Percentiles rank a stretch among this genome's conserved stretches.
phyloP scores from a whole-genome alignment of 2,329 filamentous ascomycete species.

The Ophiostoma pallidulum region DNA sequence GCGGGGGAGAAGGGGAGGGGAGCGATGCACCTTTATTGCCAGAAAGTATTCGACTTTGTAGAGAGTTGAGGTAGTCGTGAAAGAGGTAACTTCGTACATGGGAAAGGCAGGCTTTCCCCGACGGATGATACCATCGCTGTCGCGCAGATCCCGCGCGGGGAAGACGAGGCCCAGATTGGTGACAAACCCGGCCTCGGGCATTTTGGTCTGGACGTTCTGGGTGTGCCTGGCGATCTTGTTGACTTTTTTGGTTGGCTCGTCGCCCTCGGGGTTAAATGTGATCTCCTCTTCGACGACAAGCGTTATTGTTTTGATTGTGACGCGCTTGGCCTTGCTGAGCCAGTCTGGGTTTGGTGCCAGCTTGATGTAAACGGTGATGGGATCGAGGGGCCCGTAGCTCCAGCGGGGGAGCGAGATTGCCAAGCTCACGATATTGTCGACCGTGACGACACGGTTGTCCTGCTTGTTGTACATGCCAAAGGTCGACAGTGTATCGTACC shows the following conservation, averaged over 20 bases:
- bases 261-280: slow-evolving; percentile 96
- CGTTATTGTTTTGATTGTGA: slow-evolving; percentile 90
- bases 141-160: slow-evolving; percentile 78
- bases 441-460: slow-evolving; percentile 74
- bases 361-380: slow-evolving; percentile 93
- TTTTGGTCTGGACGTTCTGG: slow-evolving; percentile 68
- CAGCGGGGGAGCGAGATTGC: slow-evolving; percentile 88
- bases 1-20: too few relatives aligned
- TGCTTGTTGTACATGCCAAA: slow-evolving; percentile 99
- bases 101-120: slow-evolving; percentile 81
- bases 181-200: slow-evolving; percentile 86
- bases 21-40: slow-evolving; percentile 65
- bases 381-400: slow-evolving; percentile 93
- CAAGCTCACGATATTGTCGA: slow-evolving; percentile 84
- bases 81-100: slow-evolving; percentile 77
- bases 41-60: slow-evolving; percentile 99
- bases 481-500: slow-evolving; percentile 94
- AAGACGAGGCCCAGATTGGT: slow-evolving; percentile 89
- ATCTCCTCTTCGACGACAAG: slow-evolving; percentile 94
- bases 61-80: slow-evolving; percentile 85
- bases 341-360: slow-evolving; percentile 86
- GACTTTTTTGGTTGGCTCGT: slow-evolving; percentile 83
- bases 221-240: slow-evolving; percentile 80
- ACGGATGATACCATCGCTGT: slow-evolving; percentile 78
- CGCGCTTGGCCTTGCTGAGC: slow-evolving; percentile 80